phyloP scores from a whole-genome alignment of 176 grass and related monocot species.

The Raddia guianensis region DNA sequence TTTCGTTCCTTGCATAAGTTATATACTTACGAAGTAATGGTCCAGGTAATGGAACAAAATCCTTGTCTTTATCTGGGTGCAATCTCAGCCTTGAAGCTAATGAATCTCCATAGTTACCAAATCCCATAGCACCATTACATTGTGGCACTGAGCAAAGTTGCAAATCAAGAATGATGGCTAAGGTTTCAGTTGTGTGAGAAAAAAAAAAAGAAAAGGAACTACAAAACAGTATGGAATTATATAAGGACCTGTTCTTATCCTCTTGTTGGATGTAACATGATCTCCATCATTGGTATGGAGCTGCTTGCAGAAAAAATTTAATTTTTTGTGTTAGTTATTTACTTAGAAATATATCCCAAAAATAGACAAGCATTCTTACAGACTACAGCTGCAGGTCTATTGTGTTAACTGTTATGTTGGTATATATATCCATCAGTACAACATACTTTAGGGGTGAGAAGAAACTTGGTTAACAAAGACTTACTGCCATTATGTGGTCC shows the following conservation, averaged over 20 bases:
- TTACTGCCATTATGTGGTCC: constrained; percentile 91
- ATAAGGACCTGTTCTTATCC: constrained; percentile 58
- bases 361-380: constrained; percentile 5
- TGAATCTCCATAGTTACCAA: constrained; percentile 33
- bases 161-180: constrained; percentile 12
- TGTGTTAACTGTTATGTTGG: background rate
- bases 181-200: constrained; percentile 28
- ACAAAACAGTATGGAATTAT: constrained; percentile 14
- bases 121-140: constrained; percentile 22
- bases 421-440: background rate
- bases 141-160: constrained; percentile 50
- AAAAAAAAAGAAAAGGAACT: background rate
- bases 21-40: constrained; percentile 86
- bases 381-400: background rate
- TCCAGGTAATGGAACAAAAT: constrained; percentile 65
- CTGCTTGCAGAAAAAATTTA: constrained; percentile 42
- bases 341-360: constrained; percentile 3
- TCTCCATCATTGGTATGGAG: constrained; percentile 60
- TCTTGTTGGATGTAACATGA: constrained; percentile 51
- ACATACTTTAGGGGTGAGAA: constrained; percentile 11
- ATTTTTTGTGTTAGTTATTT: constrained; percentile 19
- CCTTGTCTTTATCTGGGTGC: constrained; percentile 66
- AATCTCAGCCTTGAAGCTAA: constrained; percentile 73
- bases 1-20: constrained; percentile 73
- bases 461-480: constrained; percentile 4